Conservation (phyloP, 164 flowering plant genomes). For the Euptelea pleiosperma region DNA sequence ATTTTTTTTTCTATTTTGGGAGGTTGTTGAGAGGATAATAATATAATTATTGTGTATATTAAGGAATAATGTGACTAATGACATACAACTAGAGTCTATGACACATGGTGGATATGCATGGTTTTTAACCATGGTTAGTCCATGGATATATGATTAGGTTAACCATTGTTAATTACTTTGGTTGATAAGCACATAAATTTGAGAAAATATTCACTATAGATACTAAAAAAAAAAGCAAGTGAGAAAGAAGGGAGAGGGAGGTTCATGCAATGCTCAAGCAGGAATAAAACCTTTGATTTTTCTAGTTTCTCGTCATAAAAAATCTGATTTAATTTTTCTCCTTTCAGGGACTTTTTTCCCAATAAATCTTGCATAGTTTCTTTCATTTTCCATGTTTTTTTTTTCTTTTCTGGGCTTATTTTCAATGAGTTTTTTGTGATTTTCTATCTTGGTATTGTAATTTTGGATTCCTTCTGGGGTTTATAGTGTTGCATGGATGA, state of each 20-base stretch:
- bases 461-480: conserved; percentile 3
- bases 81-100: too few species aligned
- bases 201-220: too few species aligned
- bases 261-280: conserved; percentile 3
- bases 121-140: too few species aligned
- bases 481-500: conserved; percentile 3
- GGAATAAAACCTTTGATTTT: conserved; percentile 6
- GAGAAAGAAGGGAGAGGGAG: not conserved
- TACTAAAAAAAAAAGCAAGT: not conserved
- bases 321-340: not conserved
- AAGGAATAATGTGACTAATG: too few species aligned
- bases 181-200: conserved; percentile 13
- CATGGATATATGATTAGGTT: too few species aligned
- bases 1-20: too few species aligned
- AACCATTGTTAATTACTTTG: conserved; percentile 19
- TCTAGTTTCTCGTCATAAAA: not conserved
- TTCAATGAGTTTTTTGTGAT: not conserved
- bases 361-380: not conserved
- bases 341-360: conserved; percentile 8
- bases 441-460: not conserved
- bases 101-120: too few species aligned
- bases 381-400: not conserved
- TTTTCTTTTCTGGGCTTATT: too few species aligned
- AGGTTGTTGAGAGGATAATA: too few species aligned
- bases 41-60: too few species aligned